These are phyloP conservation scores for Rhodotorula diobovata DNA, from an alignment of 768 basidiomycete genomes.

Conservation along the genomic window DNA sequence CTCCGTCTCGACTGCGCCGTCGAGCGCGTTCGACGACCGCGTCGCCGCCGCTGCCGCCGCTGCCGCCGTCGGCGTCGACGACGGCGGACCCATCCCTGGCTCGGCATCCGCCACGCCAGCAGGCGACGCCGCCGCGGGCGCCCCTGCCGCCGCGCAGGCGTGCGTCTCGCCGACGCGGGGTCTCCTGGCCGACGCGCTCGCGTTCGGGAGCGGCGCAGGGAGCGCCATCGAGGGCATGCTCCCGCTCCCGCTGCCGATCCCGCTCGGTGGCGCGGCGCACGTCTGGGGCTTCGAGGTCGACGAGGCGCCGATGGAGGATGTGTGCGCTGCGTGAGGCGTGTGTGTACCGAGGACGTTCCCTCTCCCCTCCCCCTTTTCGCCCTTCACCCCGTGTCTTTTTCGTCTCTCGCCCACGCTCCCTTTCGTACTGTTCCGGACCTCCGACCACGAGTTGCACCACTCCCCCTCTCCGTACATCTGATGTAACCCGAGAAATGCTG, in stretches of 20 bases:
- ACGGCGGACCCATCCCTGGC: neutral
- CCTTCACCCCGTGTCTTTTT: too few relatives aligned
- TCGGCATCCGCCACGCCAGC: neutral
- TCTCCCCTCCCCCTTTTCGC: neutral
- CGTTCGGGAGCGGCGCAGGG: neutral
- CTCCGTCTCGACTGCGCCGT: conserved; percentile 1
- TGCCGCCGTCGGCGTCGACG: neutral
- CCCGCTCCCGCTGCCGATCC: neutral
- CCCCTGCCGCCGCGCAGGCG: neutral
- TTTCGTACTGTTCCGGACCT: too few relatives aligned
- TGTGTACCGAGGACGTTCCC: neutral
- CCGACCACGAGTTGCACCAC: too few relatives aligned
- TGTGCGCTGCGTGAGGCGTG: neutral
- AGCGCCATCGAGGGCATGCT: neutral
- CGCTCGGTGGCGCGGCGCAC: too few relatives aligned
- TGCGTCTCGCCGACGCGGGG: neutral
- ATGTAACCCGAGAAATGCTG: too few relatives aligned
- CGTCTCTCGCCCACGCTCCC: too few relatives aligned
- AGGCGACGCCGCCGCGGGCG: neutral
- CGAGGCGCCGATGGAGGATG: neutral
- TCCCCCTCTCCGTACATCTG: too few relatives aligned
- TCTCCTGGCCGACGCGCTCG: neutral
- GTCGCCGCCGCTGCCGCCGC: neutral
- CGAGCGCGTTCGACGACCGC: neutral
- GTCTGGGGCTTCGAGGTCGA: neutral